Percentiles rank a stretch among this genome's conserved stretches.
Conservation (phyloP, 2,329 filamentous ascomycete species). For the Bretziella fagacearum region DNA sequence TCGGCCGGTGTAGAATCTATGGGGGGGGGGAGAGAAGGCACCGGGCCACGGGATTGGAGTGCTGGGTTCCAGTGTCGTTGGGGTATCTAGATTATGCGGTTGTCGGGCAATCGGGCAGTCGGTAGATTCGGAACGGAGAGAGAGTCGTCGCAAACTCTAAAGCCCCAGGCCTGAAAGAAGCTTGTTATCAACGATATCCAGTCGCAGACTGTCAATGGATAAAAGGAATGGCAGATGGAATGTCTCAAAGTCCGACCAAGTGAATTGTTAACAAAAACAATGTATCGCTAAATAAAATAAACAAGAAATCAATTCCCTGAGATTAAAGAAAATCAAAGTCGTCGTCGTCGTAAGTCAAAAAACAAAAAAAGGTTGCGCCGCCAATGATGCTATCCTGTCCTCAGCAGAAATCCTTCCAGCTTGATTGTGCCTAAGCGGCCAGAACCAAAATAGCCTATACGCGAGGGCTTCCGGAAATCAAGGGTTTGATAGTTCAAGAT, state of each 20-base stretch:
- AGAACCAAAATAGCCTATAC: no score
- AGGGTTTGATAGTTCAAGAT: no score
- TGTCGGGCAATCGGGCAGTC: not conserved
- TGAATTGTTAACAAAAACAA: not conserved
- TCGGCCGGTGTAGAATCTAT: not conserved
- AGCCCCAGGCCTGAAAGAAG: no score
- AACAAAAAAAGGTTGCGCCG: not conserved
- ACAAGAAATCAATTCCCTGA: not conserved
- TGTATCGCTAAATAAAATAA: not conserved
- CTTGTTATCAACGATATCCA: no score
- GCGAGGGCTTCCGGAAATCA: no score
- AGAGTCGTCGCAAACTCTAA: no score
- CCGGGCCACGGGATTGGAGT: not conserved
- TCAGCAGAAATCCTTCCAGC: not conserved
- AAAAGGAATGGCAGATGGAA: no score
- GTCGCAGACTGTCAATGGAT: no score
- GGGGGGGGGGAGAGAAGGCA: not conserved
- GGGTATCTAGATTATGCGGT: not conserved
- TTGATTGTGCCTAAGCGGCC: no score
- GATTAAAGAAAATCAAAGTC: not conserved
- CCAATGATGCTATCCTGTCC: slow-evolving; percentile 4
- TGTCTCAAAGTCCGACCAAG: not conserved
- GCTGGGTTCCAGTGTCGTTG: not conserved
- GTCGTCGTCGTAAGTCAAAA: not conserved
- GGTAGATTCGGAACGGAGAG: no score